A percentile compares a stretch with the other conserved stretches of the same genome.
These are phyloP conservation scores for Schwanniomyces vanrijiae DNA, from an alignment of 805 yeast species.

Conservation along the genomic window DNA sequence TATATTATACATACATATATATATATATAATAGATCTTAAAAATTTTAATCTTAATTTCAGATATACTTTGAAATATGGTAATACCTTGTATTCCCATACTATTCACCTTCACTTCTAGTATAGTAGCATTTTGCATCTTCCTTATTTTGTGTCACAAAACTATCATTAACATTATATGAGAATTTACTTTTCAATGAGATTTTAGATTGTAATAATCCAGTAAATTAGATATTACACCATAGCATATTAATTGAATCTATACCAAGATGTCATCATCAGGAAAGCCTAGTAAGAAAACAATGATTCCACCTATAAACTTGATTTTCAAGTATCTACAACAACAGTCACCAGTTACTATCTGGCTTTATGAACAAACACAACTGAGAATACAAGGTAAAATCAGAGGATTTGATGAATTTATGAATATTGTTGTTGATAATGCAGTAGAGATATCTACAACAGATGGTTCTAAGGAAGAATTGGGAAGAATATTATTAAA, in stretches of 20 bases:
- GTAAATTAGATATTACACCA: not conserved
- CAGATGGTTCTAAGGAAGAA: conserved; percentile 50
- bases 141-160: not conserved
- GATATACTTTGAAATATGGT: no score
- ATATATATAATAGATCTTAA: no score
- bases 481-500: conserved; percentile 79
- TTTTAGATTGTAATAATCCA: not conserved
- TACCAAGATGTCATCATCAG: conserved; percentile 9
- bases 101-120: not conserved
- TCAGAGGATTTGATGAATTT: conserved; percentile 94
- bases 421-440: conserved; percentile 77
- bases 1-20: no score
- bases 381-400: conserved; percentile 74
- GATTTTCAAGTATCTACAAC: conserved; percentile 82
- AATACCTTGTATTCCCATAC: not conserved
- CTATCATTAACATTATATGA: not conserved
- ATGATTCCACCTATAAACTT: conserved; percentile 91
- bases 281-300: conserved; percentile 20
- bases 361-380: conserved; percentile 90
- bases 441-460: conserved; percentile 59
- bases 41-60: no score
- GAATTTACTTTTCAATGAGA: not conserved
- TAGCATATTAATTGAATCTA: not conserved
- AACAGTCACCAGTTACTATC: conserved; percentile 73
- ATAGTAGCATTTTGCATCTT: not conserved